phyloP scores from a whole-genome alignment of 768 basidiomycete genomes.

The Trametes coccinea region DNA sequence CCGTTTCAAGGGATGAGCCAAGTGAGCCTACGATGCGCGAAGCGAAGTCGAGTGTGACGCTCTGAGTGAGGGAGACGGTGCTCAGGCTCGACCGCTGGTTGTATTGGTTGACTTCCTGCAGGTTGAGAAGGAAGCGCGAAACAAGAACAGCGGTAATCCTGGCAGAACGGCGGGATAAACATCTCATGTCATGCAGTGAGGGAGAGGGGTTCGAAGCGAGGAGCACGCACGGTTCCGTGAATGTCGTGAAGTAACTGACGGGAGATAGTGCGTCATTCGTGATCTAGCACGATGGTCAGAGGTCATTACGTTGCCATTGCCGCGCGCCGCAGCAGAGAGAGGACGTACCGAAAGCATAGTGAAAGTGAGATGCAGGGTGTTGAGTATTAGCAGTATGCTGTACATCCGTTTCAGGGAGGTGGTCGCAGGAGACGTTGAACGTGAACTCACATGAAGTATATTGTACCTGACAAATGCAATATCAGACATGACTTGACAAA shows the following conservation, averaged over 20 bases:
- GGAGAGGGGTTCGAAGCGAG: no score
- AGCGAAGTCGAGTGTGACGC: conserved; percentile 1
- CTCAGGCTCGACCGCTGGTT: neutral
- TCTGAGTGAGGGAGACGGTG: neutral
- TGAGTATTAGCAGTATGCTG: conserved; percentile 4
- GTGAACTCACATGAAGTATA: neutral
- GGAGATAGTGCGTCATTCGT: neutral
- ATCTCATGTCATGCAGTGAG: no score
- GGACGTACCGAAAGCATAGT: conserved; percentile 4
- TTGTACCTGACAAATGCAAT: neutral
- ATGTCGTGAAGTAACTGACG: conserved; percentile 11
- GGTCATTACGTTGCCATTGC: no score
- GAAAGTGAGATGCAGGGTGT: conserved; percentile 9
- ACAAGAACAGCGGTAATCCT: conserved; percentile 14
- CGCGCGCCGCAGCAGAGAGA: no score
- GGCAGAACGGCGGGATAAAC: neutral
- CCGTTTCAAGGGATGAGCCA: neutral
- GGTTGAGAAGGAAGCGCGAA: conserved; percentile 14
- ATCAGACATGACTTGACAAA: neutral
- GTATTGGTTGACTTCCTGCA: conserved; percentile 11
- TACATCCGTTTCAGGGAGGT: neutral
- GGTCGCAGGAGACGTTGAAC: no score
- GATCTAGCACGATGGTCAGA: neutral
- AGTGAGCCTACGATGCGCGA: neutral
- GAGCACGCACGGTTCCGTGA: conserved; percentile 11